Percentiles rank a stretch among this genome's conserved stretches.
Conservation (phyloP, 495 filamentous ascomycete species). For the Penicillium coprophilum region DNA sequence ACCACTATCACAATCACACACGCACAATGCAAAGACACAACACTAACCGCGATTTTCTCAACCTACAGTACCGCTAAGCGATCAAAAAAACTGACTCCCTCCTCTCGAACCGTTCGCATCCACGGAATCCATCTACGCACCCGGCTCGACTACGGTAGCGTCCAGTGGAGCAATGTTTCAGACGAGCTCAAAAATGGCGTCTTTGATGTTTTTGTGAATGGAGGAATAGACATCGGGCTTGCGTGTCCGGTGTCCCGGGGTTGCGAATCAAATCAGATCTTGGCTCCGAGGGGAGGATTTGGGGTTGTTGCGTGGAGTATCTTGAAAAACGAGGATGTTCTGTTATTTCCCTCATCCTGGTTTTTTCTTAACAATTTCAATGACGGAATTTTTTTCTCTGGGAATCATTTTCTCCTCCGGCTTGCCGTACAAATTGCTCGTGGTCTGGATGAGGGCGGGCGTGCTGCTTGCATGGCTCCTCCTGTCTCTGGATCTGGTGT, state of each 20-base stretch:
- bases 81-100: constrained; percentile 31
- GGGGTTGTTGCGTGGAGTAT: constrained; percentile 32
- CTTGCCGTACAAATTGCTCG: neutral
- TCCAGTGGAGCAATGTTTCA: constrained; percentile 25
- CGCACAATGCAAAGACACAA: neutral
- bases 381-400: constrained; percentile 38
- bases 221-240: constrained; percentile 8
- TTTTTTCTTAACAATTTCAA: constrained; percentile 39
- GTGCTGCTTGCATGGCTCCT: neutral
- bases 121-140: constrained; percentile 30
- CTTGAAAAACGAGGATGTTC: constrained; percentile 32
- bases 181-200: constrained; percentile 16
- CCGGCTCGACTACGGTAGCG: constrained; percentile 23
- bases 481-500: neutral
- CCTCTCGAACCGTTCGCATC: constrained; percentile 38
- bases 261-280: constrained; percentile 19
- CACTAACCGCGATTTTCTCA: constrained; percentile 14
- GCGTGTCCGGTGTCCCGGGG: constrained; percentile 22
- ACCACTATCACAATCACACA: neutral
- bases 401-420: constrained; percentile 8
- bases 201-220: constrained; percentile 15
- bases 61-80: constrained; percentile 55
- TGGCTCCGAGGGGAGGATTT: constrained; percentile 24
- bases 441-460: neutral
- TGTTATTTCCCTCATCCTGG: constrained; percentile 31